phyloP scores from a whole-genome alignment of 108 stramenopile species.

The Nannochloropsis granulata region DNA sequence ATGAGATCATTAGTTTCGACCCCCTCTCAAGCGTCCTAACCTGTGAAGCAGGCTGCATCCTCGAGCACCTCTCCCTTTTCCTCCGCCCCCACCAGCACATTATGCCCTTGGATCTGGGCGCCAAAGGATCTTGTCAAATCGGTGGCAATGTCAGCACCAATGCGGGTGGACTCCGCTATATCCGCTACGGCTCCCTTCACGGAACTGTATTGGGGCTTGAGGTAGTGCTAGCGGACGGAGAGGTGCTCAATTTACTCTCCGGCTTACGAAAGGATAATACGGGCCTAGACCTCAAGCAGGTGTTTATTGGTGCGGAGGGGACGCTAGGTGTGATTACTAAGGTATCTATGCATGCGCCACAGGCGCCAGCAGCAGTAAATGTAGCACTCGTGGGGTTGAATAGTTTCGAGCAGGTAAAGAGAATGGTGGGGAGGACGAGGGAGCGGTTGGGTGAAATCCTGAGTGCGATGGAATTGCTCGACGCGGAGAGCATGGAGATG shows the following conservation, averaged over 20 bases:
- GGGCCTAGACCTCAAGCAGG: constrained; percentile 78
- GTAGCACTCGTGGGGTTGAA: constrained; percentile 63
- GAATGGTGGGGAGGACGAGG: constrained; percentile 47
- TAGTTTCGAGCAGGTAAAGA: constrained; percentile 45
- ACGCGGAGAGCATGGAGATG: constrained; percentile 44
- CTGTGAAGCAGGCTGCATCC: constrained; percentile 79
- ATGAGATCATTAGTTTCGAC: constrained; percentile 52
- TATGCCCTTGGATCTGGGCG: constrained; percentile 82
- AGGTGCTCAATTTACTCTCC: constrained; percentile 53
- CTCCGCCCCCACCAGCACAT: constrained; percentile 42
- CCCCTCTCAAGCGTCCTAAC: constrained; percentile 48
- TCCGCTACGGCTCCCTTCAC: constrained; percentile 64
- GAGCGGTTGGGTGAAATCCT: constrained; percentile 59
- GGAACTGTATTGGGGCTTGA: constrained; percentile 80
- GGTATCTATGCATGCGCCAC: constrained; percentile 40
- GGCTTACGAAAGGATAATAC: constrained; percentile 82
- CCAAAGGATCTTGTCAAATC: constrained; percentile 86
- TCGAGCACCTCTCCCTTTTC: constrained; percentile 59
- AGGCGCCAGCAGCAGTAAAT: constrained; percentile 42
- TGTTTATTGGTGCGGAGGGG: constrained; percentile 91
- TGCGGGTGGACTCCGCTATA: constrained; percentile 72
- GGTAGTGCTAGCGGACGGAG: constrained; percentile 69
- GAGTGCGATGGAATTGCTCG: constrained; percentile 81
- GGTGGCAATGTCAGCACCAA: constrained; percentile 91
- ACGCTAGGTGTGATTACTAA: constrained; percentile 82